Base-by-base conservation (phyloP, 208 protist genomes). In the Trypanosoma congolense region DNA sequence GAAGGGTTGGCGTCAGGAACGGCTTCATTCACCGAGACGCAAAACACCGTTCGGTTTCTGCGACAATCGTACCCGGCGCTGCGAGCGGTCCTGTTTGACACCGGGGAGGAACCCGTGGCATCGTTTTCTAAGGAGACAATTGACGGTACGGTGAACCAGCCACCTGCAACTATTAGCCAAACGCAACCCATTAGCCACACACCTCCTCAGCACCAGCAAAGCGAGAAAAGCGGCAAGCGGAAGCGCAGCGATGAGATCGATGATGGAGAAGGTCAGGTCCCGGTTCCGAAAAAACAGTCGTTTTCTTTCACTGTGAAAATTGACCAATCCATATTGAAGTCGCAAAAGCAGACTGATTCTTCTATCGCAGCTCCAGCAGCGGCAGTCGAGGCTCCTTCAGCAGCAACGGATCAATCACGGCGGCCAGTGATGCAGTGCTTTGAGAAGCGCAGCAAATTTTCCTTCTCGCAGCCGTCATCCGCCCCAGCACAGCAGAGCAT, bases 251-350 rank as follows among this genome's bases (percentile, higher is more conserved):
- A 29, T 6, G 55, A 38, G 14, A 22, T 29, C 18, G 42, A 51
- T 8, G 16, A 5, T 25, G 42, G 43, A 16, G 46, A 24, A 44
- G 12, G 42, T 26, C n/a, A n/a, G n/a, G 30, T 25, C 21, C 3
- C 19, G 19, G 36, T 6, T 2, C n/a, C 36, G 30, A 12, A 4
- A 8, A 63, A 55, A 30, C 30, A 36, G 3, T 16, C 44, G 21
- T 35, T 48, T 26, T 44, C 57, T 8, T 63, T 63, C 18, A 14
- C 40, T 3, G 57, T 63, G 6, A 63, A 38, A 38, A 46, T 63
- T 36, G 26, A 55, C 31, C 31, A 21, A 33, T 21, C 36, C n/a
- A 19, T 63, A n/a, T 9, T 41, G 43, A 9, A 26, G 14, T n/a
- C 26, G 6, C 19, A 24, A 24, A n/a, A 26, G 6, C 16, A 49